Conservation (phyloP, 1,284 basidiomycete species). For the Chalciporus sp. region DNA sequence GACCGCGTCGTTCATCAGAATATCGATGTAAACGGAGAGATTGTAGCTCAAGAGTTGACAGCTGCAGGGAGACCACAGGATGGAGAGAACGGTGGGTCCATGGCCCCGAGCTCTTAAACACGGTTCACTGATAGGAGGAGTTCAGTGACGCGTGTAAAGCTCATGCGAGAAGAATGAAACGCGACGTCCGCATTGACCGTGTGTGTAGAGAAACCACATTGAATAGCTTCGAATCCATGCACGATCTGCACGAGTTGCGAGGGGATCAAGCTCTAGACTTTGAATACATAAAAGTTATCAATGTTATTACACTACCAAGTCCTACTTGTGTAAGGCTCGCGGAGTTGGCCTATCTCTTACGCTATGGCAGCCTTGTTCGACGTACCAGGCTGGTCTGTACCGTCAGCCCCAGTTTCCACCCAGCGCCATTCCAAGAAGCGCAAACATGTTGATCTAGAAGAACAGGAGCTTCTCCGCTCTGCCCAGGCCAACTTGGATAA, state of each 20-base stretch:
- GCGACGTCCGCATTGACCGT: slow-evolving; percentile 25
- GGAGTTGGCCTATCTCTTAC: no score
- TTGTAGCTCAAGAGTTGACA: not conserved
- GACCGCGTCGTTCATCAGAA: slow-evolving; percentile 15
- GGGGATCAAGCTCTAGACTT: no score
- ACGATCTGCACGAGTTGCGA: not conserved
- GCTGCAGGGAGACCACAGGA: not conserved
- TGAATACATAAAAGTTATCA: no score
- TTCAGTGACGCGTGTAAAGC: slow-evolving; percentile 18
- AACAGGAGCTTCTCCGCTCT: slow-evolving; percentile 44
- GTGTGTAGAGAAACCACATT: no score
- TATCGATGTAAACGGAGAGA: not conserved
- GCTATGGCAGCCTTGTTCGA: slow-evolving; percentile 58
- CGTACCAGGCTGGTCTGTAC: slow-evolving; percentile 72
- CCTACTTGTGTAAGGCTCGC: no score
- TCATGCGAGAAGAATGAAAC: slow-evolving; percentile 16
- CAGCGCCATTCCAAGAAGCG: slow-evolving; percentile 58
- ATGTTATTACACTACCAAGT: no score
- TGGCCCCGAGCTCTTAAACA: slow-evolving; percentile 23
- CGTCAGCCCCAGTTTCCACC: slow-evolving; percentile 44
- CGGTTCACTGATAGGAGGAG: slow-evolving; percentile 7
- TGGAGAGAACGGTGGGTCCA: not conserved
- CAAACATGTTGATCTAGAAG: slow-evolving; percentile 54
- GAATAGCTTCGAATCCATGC: slow-evolving; percentile 4
- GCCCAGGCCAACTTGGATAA: slow-evolving; percentile 78